These are phyloP conservation scores for Eutypa lata DNA, from an alignment of 2,329 filamentous ascomycete genomes.

Conservation along the genomic window DNA sequence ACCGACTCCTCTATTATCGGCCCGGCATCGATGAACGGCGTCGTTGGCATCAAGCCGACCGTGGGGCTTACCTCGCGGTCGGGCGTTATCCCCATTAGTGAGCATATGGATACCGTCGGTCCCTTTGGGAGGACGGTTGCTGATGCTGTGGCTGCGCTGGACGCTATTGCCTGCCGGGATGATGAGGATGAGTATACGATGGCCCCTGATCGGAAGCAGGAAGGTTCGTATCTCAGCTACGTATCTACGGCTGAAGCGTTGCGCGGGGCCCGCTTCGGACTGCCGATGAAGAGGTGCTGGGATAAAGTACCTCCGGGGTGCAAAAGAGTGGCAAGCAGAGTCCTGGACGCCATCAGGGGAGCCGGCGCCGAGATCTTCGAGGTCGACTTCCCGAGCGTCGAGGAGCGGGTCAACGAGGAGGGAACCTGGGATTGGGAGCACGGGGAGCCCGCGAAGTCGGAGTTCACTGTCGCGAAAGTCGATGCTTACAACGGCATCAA, in stretches of 20 bases:
- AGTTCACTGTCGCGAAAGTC: conserved; percentile 70
- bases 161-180: conserved; percentile 61
- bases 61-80: conserved; percentile 61
- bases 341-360: conserved; percentile 51
- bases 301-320: conserved; percentile 17
- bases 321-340: conserved; percentile 53
- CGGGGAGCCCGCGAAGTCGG: conserved; percentile 68
- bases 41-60: conserved; percentile 67
- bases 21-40: conserved; percentile 50
- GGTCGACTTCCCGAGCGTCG: conserved; percentile 61
- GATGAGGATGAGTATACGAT: conserved; percentile 61
- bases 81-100: conserved; percentile 63
- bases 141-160: conserved; percentile 61
- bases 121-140: conserved; percentile 62
- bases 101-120: conserved; percentile 65
- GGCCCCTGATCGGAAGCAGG: conserved; percentile 38
- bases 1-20: conserved; percentile 61
- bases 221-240: conserved; percentile 54
- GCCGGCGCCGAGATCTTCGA: conserved; percentile 69
- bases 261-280: conserved; percentile 61
- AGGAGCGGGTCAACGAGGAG: conserved; percentile 59
- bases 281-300: conserved; percentile 74
- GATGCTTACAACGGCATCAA: conserved; percentile 65
- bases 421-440: conserved; percentile 73
- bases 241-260: conserved; percentile 53